These are phyloP conservation scores for Dorcoceras hygrometricum DNA, from an alignment of 257 asterid genomes.

Conservation along the genomic window DNA sequence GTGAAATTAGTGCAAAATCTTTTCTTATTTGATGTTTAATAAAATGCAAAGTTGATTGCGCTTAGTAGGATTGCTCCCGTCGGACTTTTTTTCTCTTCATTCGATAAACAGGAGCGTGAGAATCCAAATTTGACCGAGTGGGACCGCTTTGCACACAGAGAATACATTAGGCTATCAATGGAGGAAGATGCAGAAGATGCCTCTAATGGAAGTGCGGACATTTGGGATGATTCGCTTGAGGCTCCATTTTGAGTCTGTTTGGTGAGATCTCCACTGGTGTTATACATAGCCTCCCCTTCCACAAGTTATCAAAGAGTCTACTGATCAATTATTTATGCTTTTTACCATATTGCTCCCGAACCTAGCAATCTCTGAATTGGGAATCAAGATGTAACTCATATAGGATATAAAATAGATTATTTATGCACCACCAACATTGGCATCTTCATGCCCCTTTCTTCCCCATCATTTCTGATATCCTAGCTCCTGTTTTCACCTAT, in stretches of 20 bases:
- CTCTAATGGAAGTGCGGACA: slow-evolving; percentile 99
- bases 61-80: slow-evolving; percentile 17
- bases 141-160: slow-evolving; percentile 99
- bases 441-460: background rate
- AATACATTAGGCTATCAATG: slow-evolving; percentile 98
- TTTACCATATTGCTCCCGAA: background rate
- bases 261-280: slow-evolving; percentile 39
- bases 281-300: slow-evolving; percentile 3
- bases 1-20: slow-evolving; percentile 34
- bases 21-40: background rate
- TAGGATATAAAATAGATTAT: background rate
- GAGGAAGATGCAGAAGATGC: slow-evolving; percentile 99
- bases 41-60: slow-evolving; percentile 7
- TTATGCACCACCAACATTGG: background rate
- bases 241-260: slow-evolving; percentile 82
- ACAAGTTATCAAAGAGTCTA: background rate
- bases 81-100: slow-evolving; percentile 20
- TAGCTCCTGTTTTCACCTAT: background rate
- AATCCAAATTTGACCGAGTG: slow-evolving; percentile 96
- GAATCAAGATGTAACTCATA: background rate
- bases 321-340: too few relatives aligned
- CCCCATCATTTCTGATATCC: background rate
- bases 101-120: slow-evolving; percentile 82
- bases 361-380: background rate
- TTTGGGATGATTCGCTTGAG: slow-evolving; percentile 99